phyloP scores from a whole-genome alignment of 257 asterid species.

The Solanum peruvianum region DNA sequence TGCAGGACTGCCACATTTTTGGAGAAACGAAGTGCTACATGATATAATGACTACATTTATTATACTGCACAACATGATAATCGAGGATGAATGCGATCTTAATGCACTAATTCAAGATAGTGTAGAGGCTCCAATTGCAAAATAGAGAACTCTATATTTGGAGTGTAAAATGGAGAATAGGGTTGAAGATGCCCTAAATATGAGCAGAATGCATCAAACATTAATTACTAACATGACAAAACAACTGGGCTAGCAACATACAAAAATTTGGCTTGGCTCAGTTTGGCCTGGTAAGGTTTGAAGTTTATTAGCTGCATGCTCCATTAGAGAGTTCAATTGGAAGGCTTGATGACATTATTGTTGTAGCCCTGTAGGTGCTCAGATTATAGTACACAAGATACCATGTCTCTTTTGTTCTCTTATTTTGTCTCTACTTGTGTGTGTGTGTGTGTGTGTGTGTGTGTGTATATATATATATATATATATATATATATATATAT shows the following conservation, averaged over 20 bases:
- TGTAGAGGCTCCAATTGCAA: neutral
- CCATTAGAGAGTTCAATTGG: neutral
- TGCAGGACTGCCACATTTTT: neutral
- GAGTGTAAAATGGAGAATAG: too few species aligned
- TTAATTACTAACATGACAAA: neutral
- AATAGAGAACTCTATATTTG: too few species aligned
- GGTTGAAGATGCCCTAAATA: too few species aligned
- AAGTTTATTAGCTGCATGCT: neutral
- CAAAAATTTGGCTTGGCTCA: neutral
- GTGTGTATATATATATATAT: neutral
- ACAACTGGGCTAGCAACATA: neutral
- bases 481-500: neutral
- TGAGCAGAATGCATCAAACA: too few species aligned
- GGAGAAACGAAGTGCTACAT: neutral
- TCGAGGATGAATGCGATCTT: neutral
- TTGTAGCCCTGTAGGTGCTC: neutral
- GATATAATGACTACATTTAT: too few species aligned
- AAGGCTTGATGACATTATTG: neutral
- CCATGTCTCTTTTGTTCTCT: neutral
- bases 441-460: neutral
- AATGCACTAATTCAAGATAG: neutral
- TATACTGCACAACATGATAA: too few species aligned
- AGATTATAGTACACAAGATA: neutral
- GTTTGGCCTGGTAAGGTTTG: neutral
- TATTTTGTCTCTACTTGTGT: neutral